phyloP scores from a whole-genome alignment of 345 rosid genomes.

The Litchi chinensis region DNA sequence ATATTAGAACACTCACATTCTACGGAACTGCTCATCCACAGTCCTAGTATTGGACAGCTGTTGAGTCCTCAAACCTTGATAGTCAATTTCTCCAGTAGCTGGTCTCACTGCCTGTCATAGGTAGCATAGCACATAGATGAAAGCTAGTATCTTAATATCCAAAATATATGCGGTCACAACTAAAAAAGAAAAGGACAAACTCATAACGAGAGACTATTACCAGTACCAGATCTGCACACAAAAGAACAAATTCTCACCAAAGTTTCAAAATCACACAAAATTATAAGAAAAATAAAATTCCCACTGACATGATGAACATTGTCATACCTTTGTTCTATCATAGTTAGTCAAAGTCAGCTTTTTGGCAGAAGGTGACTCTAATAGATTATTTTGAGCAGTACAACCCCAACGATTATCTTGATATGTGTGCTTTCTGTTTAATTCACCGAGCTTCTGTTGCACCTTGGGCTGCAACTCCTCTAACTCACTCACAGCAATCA shows the following conservation, averaged over 20 bases:
- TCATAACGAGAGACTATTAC: background rate
- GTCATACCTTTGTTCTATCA: constrained; percentile 54
- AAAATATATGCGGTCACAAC: background rate
- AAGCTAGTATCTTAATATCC: background rate
- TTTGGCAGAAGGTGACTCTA: constrained; percentile 48
- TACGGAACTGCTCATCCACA: constrained; percentile 56
- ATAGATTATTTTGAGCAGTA: constrained; percentile 41
- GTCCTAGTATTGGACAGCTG: constrained; percentile 44
- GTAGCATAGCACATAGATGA: constrained; percentile 12
- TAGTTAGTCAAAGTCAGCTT: constrained; percentile 45
- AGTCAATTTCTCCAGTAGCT: constrained; percentile 37
- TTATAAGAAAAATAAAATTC: background rate
- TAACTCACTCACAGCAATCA: constrained; percentile 73
- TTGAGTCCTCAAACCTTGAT: constrained; percentile 53
- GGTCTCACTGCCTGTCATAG: constrained; percentile 56
- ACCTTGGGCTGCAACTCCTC: constrained; percentile 86
- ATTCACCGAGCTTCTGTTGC: constrained; percentile 57
- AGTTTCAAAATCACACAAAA: constrained; percentile 2
- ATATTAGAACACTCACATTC: constrained; percentile 52
- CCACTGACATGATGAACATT: constrained; percentile 26
- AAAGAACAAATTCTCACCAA: background rate
- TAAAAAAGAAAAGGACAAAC: background rate
- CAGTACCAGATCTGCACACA: background rate
- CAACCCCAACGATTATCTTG: constrained; percentile 41
- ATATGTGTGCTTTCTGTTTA: constrained; percentile 45